Base-by-base conservation (phyloP, 345 rosid genomes). In the Lepidium africanum region DNA sequence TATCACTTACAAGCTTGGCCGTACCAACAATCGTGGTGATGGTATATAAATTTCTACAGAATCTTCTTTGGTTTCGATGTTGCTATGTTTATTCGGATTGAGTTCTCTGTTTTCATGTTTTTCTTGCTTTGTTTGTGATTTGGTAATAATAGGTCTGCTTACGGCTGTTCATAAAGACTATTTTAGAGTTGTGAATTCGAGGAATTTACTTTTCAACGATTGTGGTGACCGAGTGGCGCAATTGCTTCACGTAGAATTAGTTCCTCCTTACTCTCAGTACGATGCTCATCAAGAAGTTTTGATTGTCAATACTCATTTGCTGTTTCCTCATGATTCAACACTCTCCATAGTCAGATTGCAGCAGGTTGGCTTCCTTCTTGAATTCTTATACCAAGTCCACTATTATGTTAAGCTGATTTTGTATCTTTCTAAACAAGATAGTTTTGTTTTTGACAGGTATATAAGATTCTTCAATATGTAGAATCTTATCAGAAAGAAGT, bases 11-110 rank as follows among this genome's bases (percentile, higher is more conserved):
- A 83, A 90, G 82, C 96, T 88, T 43, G 90, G 79, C 8, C 88
- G 98, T 17, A 92, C 98, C 64, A 90, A 90, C 83, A 93, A 93
- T 69, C 94, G 98, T 1, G 97, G 96, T 3, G 98, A 93, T 77
- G 98, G 98, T n/a, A n/a, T 93, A 80, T 12, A 45, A 58, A 21
- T 8, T 23, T 55, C 25, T 33, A 14, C 47, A 14, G 16, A 38
- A 38, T 21, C 38, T 9, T 65, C 30, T 32, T 51, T 51, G 40
- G 47, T 52, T 14, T 25, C 6, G 2, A 11, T 56, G 63, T 69
- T 65, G 25, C 11, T 64, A 39, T 46, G 37, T 60, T 16, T 27
- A 17, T 3, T 9, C 10, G 13, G 40, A 37, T 38, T 38, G 41
- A 38, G 12, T 38, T 3, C n/a, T 39, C 42, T 11, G n/a, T 39